phyloP scores from a whole-genome alignment of 139 green algal genomes.

The Mychonastes homosphaera region DNA sequence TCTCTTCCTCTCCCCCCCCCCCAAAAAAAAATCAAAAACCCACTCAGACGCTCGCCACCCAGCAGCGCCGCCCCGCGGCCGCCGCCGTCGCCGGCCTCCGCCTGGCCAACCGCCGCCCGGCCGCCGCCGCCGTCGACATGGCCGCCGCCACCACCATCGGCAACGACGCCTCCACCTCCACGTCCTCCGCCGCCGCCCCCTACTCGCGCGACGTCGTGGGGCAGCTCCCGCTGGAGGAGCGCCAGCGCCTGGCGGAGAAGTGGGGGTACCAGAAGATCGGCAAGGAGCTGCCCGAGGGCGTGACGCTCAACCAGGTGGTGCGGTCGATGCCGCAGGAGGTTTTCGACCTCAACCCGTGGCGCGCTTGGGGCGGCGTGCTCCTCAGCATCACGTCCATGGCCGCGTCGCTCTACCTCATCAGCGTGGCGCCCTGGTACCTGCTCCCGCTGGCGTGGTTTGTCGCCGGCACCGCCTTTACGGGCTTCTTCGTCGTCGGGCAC shows the following conservation, averaged over 20 bases:
- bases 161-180: too few relatives aligned
- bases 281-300: slow-evolving; percentile 64
- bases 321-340: slow-evolving; percentile 71
- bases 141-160: too few relatives aligned
- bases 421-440: slow-evolving; percentile 77
- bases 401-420: slow-evolving; percentile 63
- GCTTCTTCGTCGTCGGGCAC: slow-evolving; percentile 91
- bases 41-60: too few relatives aligned
- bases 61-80: too few relatives aligned
- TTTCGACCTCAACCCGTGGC: slow-evolving; percentile 68
- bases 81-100: too few relatives aligned
- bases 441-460: slow-evolving; percentile 84
- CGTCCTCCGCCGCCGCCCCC: too few relatives aligned
- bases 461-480: slow-evolving; percentile 83
- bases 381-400: slow-evolving; percentile 51
- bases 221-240: too few relatives aligned
- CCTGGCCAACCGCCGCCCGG: too few relatives aligned
- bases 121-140: too few relatives aligned
- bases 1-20: too few relatives aligned
- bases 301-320: slow-evolving; percentile 75
- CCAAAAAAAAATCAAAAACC: too few relatives aligned
- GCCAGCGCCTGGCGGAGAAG: slow-evolving; percentile 30
- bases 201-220: too few relatives aligned
- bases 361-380: slow-evolving; percentile 59
- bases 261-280: slow-evolving; percentile 77